Conservation (phyloP, 2,329 filamentous ascomycete genomes). For the Rhynchosporium agropyri region DNA sequence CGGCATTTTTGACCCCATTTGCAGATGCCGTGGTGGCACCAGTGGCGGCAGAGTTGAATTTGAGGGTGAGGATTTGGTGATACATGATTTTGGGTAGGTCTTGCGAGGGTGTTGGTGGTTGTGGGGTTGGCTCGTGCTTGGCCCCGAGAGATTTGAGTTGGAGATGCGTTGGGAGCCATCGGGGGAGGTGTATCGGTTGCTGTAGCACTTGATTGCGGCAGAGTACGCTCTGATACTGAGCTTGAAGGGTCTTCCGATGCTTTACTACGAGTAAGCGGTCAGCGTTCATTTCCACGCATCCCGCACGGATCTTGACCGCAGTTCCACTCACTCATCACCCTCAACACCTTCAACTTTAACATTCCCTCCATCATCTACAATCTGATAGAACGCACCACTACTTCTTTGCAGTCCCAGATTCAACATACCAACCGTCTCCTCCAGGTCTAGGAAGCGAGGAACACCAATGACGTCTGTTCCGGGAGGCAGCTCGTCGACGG, state of each 20-base stretch:
- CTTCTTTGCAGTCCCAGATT: slow-evolving; percentile 36
- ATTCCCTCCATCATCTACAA: slow-evolving; percentile 16
- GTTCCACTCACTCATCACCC: slow-evolving; percentile 3
- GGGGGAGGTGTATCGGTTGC: slow-evolving; percentile 11
- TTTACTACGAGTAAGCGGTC: background rate
- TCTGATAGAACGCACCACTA: slow-evolving; percentile 29
- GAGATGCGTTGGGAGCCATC: slow-evolving; percentile 1
- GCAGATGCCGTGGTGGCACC: slow-evolving; percentile 53
- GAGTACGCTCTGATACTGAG: background rate
- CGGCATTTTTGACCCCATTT: slow-evolving; percentile 49
- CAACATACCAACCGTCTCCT: slow-evolving; percentile 38
- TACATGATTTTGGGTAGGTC: background rate
- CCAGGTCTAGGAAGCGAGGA: slow-evolving; percentile 42
- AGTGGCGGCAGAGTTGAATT: slow-evolving; percentile 47
- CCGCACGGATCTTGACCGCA: too few relatives aligned
- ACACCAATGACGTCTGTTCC: slow-evolving; percentile 43
- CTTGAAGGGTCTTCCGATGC: background rate
- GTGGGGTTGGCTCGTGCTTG: background rate
- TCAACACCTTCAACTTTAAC: background rate
- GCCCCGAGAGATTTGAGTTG: background rate
- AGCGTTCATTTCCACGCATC: background rate
- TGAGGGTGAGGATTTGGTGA: background rate
- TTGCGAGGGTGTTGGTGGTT: background rate
- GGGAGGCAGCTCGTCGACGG: slow-evolving; percentile 54
- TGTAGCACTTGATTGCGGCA: background rate